Conservation (phyloP, 2,329 filamentous ascomycete species). For the Aphanocladium album region DNA sequence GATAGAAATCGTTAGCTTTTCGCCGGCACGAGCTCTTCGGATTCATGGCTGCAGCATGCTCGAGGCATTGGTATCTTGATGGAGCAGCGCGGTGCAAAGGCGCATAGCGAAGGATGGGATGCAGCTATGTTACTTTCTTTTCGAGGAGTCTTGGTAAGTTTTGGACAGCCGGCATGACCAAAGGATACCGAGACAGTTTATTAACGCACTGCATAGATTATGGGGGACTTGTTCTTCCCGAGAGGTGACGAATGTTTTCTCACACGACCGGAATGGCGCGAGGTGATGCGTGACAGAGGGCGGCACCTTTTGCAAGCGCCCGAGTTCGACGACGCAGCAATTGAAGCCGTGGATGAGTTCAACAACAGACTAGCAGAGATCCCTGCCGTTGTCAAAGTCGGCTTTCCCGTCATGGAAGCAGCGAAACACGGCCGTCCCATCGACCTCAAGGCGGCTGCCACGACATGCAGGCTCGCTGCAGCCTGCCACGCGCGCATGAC, state of each 20-base stretch:
- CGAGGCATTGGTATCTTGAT: conserved; percentile 34
- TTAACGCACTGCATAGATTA: conserved; percentile 30
- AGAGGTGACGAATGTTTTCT: conserved; percentile 32
- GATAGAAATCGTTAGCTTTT: conserved; percentile 35
- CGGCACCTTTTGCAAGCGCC: conserved; percentile 23
- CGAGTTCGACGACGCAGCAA: conserved; percentile 18
- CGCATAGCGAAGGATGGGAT: conserved; percentile 31
- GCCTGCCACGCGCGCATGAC: conserved; percentile 26
- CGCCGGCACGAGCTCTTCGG: conserved; percentile 32
- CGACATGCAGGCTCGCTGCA: conserved; percentile 24
- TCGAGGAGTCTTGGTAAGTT: conserved; percentile 31
- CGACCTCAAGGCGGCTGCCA: conserved; percentile 24
- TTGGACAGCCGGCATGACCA: too few relatives aligned
- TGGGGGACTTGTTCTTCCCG: conserved; percentile 34
- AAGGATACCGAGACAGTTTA: too few relatives aligned
- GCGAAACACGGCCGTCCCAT: conserved; percentile 24
- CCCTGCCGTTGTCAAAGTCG: conserved; percentile 27
- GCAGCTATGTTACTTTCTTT: conserved; percentile 34
- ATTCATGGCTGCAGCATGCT: conserved; percentile 36
- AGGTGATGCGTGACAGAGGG: conserved; percentile 24
- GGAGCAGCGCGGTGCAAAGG: conserved; percentile 32
- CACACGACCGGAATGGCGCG: conserved; percentile 31
- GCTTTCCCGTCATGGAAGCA: conserved; percentile 28
- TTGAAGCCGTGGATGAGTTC: conserved; percentile 28
- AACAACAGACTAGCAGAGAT: conserved; percentile 30